Percentiles rank a stretch among this genome's conserved stretches.
Conservation (phyloP, 2,329 filamentous ascomycete genomes). For the Colletotrichum sp. region DNA sequence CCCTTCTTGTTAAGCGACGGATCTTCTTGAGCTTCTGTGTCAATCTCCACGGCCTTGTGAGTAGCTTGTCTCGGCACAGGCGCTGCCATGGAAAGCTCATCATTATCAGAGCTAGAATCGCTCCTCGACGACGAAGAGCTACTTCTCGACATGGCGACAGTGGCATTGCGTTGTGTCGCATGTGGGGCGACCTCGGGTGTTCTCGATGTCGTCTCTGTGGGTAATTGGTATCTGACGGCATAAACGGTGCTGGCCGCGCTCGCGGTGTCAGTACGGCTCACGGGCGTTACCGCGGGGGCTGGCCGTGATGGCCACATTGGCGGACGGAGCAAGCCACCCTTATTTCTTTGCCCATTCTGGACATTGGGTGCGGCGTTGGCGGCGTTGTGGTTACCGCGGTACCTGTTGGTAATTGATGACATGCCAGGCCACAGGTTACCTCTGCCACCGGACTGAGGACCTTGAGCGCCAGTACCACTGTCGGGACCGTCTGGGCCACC, state of each 20-base stretch:
- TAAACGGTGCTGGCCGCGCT: slow-evolving; percentile 70
- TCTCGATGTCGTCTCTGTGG: slow-evolving; percentile 51
- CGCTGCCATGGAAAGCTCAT: slow-evolving; percentile 19
- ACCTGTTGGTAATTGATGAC: slow-evolving; percentile 43
- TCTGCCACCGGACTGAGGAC: slow-evolving; percentile 27
- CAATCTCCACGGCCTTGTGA: slow-evolving; percentile 19
- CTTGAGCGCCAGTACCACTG: slow-evolving; percentile 20
- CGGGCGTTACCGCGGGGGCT: slow-evolving; percentile 57
- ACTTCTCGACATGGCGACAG: neutral
- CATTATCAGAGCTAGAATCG: slow-evolving; percentile 24
- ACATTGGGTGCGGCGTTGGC: neutral
- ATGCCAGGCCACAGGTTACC: slow-evolving; percentile 44
- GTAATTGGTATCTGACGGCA: slow-evolving; percentile 64
- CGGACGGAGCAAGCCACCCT: slow-evolving; percentile 48
- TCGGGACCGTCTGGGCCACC: slow-evolving; percentile 19
- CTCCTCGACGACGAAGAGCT: slow-evolving; percentile 1
- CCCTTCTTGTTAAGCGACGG: slow-evolving; percentile 23
- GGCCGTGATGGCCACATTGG: slow-evolving; percentile 62
- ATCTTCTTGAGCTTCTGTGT: slow-evolving; percentile 30
- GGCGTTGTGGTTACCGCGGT: slow-evolving; percentile 27
- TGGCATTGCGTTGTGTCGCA: slow-evolving; percentile 1
- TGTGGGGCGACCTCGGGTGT: slow-evolving; percentile 10
- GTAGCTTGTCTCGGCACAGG: slow-evolving; percentile 14
- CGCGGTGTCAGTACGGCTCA: slow-evolving; percentile 66
- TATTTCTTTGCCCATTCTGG: slow-evolving; percentile 28